These are phyloP conservation scores for Parietichytrium sp. DNA, from an alignment of 108 stramenopile genomes.

Conservation along the genomic window DNA sequence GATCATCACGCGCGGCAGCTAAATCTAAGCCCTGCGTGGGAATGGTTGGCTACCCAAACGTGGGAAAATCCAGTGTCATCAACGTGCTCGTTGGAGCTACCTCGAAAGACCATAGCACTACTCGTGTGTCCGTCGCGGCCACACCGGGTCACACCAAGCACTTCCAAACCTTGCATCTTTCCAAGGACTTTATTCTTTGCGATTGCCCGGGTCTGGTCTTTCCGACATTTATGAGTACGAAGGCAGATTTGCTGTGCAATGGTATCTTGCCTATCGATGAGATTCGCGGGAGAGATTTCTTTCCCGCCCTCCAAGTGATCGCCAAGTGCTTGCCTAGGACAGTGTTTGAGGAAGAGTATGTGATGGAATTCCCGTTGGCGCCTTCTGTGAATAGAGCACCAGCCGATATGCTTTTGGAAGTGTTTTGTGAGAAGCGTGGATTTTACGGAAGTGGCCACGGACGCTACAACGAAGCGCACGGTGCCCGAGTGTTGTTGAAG, in stretches of 20 bases:
- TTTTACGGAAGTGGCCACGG: slow-evolving; percentile 83
- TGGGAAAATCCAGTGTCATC: slow-evolving; percentile 94
- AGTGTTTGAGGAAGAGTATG: slow-evolving; percentile 68
- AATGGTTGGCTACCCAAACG: slow-evolving; percentile 95
- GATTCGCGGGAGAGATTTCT: slow-evolving; percentile 79
- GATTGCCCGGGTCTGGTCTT: slow-evolving; percentile 99
- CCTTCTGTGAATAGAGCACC: slow-evolving; percentile 41
- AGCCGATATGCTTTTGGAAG: slow-evolving; percentile 61
- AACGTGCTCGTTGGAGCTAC: slow-evolving; percentile 90
- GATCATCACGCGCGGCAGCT: no score
- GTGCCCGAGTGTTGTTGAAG: slow-evolving; percentile 83
- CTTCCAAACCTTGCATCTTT: slow-evolving; percentile 92
- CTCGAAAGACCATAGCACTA: slow-evolving; percentile 77
- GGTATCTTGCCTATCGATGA: slow-evolving; percentile 96
- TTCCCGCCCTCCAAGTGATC: slow-evolving; percentile 81
- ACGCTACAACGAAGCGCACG: slow-evolving; percentile 84
- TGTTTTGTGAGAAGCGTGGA: slow-evolving; percentile 84
- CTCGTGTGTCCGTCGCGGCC: slow-evolving; percentile 88
- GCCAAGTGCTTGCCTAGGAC: slow-evolving; percentile 79
- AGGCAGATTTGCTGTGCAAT: slow-evolving; percentile 66
- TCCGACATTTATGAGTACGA: slow-evolving; percentile 83
- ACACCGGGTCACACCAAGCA: slow-evolving; percentile 99
- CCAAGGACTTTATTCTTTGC: slow-evolving; percentile 84
- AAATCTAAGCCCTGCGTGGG: slow-evolving; percentile 64
- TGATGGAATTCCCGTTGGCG: slow-evolving; percentile 71